Evolutionary conservation across 1,284 basidiomycete species (phyloP).

Genomic region (Puccinia hordei): DNA sequence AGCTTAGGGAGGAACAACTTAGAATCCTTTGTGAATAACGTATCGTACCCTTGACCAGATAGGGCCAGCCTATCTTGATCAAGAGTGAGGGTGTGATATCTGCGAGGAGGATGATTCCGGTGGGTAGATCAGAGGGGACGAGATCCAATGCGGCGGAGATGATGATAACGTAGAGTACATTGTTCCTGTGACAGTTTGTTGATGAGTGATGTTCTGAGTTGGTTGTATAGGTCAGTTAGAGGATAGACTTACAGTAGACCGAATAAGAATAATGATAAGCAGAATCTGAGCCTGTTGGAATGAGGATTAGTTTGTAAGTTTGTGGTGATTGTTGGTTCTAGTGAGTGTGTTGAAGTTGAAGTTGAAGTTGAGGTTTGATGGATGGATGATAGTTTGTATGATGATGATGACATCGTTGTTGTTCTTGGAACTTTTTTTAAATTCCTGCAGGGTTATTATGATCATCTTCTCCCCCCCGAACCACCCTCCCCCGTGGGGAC

Average conservation of each 20-base stretch:
- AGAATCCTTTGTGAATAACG: conserved; percentile 73
- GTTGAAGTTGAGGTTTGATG: neutral
- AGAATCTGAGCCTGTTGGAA: no score
- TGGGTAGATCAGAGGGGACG: conserved; percentile 82
- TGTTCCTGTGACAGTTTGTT: conserved; percentile 37
- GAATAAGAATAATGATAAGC: conserved; percentile 10
- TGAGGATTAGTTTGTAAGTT: no score
- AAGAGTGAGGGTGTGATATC: conserved; percentile 61
- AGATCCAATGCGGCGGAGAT: conserved; percentile 92
- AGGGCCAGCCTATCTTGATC: conserved; percentile 91
- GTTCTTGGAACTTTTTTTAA: neutral
- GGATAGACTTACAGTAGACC: conserved; percentile 18
- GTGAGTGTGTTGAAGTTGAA: no score
- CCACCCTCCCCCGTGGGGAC: no score
- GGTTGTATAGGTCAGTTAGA: neutral
- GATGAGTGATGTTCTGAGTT: no score
- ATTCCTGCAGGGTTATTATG: no score
- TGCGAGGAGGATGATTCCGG: conserved; percentile 60
- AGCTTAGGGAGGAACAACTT: conserved; percentile 65
- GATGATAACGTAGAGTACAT: conserved; percentile 78
- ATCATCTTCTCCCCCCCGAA: no score
- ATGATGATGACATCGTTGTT: conserved; percentile 1
- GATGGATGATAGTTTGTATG: neutral
- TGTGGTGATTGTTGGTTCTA: neutral
- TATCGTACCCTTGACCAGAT: conserved; percentile 76